Evolutionary conservation across 176 grass and related monocot species (phyloP).

Genomic region (Elaeis guineensis): DNA sequence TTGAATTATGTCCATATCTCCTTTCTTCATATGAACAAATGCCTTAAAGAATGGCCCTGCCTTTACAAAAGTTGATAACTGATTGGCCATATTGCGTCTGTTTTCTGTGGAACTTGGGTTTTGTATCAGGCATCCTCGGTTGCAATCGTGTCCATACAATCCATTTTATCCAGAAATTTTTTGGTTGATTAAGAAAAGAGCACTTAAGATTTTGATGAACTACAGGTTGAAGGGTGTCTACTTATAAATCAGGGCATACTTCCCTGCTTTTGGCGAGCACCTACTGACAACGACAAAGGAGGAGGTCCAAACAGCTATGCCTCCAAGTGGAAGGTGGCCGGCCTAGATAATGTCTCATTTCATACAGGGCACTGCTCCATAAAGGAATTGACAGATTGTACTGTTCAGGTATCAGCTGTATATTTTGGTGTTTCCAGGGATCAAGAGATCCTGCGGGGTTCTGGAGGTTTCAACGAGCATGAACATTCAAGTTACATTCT

Average conservation of each 20-base stretch:
- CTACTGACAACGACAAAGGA: conserved; percentile 91
- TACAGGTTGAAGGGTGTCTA: conserved; percentile 40
- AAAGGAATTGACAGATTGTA: conserved; percentile 38
- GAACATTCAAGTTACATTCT: conserved; percentile 21
- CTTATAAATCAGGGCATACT: conserved; percentile 62
- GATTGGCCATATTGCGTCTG: too few species aligned
- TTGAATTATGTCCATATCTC: too few species aligned
- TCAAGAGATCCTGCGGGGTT: conserved; percentile 13
- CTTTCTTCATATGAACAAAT: too few species aligned
- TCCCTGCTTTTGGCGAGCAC: conserved; percentile 83
- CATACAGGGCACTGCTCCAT: conserved; percentile 42
- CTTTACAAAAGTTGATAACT: too few species aligned
- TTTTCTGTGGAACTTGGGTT: too few species aligned
- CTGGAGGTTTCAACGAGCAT: conserved; percentile 13
- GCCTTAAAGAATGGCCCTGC: too few species aligned
- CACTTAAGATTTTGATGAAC: conserved; percentile 13
- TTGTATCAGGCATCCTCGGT: too few species aligned
- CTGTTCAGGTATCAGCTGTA: conserved; percentile 45
- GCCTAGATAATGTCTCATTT: conserved; percentile 44
- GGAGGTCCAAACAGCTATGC: conserved; percentile 43
- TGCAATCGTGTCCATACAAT: too few species aligned
- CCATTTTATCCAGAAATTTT: too few species aligned
- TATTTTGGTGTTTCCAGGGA: conserved; percentile 41
- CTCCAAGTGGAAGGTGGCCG: conserved; percentile 59
- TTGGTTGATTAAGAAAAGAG: too few species aligned